Base-by-base conservation (phyloP, 345 rosid species). In the Eutrema japonicum region DNA sequence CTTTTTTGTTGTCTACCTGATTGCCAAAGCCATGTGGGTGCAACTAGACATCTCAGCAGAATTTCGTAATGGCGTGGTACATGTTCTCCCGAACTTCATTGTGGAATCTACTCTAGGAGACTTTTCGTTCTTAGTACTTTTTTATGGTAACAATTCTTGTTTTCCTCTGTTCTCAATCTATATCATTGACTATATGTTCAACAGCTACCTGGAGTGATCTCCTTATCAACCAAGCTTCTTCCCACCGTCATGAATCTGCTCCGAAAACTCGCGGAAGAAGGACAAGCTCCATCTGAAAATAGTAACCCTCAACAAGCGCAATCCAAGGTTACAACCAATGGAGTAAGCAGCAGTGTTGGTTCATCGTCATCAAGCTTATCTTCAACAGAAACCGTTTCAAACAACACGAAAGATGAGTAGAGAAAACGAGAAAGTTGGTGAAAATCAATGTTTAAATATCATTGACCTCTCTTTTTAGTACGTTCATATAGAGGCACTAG, bases 11-110 rank as follows among this genome's bases (percentile, higher is more conserved):
- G 85, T 88, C 4, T 91, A 72, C 78, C 84, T 94, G 68, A 78
- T 94, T 53, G 13, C 73, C 54, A 94, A 91, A 83, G 97, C 98
- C 76, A 79, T 89, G 16, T 94, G 98, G 98, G 92, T 87, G 80
- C 98, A 91, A 79, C 80, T 91, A 57, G 92, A 94, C 72, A 74
- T 94, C 71, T 73, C 96, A 10, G 91, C 87, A 38, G 96, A 85
- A 84, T 94, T 94, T 81, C 90, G 77, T 41, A 73, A 89, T 68
- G 98, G 98, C 37, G 85, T 85, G 78, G 98, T 94, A 73, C 41
- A 95, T 16, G 62, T 26, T 7, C 16, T 37, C 13, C 9, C 51
- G 16, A 16, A 30, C 30, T 49, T 49, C 85, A 86, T 83, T 76
- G 70, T 76, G 41, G 8, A 81, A 78, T 85, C 73, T 82, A 77